A percentile compares a stretch with the other conserved stretches of the same genome.
These are phyloP conservation scores for Metschnikowia orientalis DNA, from an alignment of 805 yeast genomes.

Conservation along the genomic window DNA sequence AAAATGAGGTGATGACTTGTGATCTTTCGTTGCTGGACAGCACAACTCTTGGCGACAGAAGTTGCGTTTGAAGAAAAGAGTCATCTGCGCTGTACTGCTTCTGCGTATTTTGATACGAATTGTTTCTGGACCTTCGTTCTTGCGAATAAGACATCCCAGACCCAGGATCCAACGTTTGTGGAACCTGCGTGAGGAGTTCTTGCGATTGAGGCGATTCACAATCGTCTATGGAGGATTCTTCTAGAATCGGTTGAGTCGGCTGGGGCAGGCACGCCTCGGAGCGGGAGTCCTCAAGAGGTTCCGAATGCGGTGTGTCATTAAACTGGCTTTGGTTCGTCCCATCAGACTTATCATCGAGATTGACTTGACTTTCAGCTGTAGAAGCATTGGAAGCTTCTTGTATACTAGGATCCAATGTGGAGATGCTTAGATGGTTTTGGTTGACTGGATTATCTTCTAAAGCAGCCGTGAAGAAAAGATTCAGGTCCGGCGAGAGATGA, in stretches of 20 bases:
- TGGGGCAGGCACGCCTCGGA: too few species aligned
- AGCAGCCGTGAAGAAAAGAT: slow-evolving; percentile 1
- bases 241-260: neutral
- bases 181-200: slow-evolving; percentile 12
- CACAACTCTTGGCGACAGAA: neutral
- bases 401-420: slow-evolving; percentile 2
- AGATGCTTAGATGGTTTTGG: neutral
- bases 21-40: slow-evolving; percentile 1
- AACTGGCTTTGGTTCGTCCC: neutral
- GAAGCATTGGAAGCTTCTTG: slow-evolving; percentile 2
- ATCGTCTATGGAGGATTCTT: neutral
- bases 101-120: slow-evolving; percentile 4
- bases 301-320: neutral
- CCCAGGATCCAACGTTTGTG: slow-evolving; percentile 1
- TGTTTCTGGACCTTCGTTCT: neutral
- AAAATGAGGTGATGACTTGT: too few species aligned
- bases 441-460: neutral
- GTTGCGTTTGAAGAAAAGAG: slow-evolving; percentile 1
- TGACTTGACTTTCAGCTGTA: neutral
- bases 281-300: too few species aligned
- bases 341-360: neutral
- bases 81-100: slow-evolving; percentile 1
- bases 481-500: slow-evolving; percentile 1
- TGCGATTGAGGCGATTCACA: slow-evolving; percentile 1
- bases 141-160: neutral